Conservation (phyloP, 192 early-diverging fungal genomes). For the Thoreauomyces humboldtii region DNA sequence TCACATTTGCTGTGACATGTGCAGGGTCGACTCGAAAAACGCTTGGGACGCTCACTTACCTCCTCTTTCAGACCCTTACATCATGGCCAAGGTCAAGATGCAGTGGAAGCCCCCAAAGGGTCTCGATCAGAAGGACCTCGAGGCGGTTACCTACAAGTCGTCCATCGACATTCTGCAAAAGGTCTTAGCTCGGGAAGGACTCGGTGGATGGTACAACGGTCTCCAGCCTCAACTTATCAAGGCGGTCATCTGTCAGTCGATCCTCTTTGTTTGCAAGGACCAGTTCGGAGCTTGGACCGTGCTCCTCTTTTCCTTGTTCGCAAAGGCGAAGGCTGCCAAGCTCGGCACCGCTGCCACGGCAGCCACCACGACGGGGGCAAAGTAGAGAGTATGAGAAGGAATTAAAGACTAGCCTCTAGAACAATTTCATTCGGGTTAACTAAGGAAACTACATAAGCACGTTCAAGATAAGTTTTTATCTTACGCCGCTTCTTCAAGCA, state of each 20-base stretch:
- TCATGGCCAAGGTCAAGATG: slow-evolving; percentile 98
- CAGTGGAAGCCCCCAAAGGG: slow-evolving; percentile 61
- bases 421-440: too few species aligned
- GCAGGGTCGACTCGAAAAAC: too few species aligned
- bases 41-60: too few species aligned
- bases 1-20: too few species aligned
- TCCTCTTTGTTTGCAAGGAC: slow-evolving; percentile 96
- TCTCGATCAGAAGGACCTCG: slow-evolving; percentile 43
- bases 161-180: slow-evolving; percentile 82
- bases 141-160: slow-evolving; percentile 68
- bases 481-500: too few species aligned
- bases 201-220: slow-evolving; percentile 94
- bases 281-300: slow-evolving; percentile 76
- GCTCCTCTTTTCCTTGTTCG: slow-evolving; percentile 47
- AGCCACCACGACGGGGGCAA: too few species aligned
- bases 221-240: slow-evolving; percentile 97
- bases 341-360: too few species aligned
- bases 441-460: too few species aligned
- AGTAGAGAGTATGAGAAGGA: too few species aligned
- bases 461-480: too few species aligned
- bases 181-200: slow-evolving; percentile 74
- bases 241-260: slow-evolving; percentile 98
- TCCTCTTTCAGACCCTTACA: slow-evolving; percentile 90
- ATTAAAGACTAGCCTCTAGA: too few species aligned
- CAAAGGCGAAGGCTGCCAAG: slow-evolving; percentile 5